A percentile compares a stretch with the other conserved stretches of the same genome.
phyloP scores from a whole-genome alignment of 768 basidiomycete genomes.

The Dentipellis fragilis region DNA sequence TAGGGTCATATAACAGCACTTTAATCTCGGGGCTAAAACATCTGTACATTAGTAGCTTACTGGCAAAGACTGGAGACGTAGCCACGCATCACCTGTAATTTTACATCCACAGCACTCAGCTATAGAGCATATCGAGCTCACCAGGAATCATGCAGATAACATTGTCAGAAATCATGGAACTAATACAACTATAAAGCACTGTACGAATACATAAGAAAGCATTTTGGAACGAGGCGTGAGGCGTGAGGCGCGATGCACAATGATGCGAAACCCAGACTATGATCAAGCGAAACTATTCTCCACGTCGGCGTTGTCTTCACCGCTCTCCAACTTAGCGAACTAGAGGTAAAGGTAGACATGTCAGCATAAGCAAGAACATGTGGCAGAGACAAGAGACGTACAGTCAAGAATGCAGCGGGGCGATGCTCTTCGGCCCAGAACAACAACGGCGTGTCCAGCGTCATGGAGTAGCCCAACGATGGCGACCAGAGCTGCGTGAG shows the following conservation, averaged over 20 bases:
- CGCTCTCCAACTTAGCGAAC: constrained; percentile 86
- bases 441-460: constrained; percentile 82
- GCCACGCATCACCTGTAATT: too few relatives aligned
- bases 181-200: not conserved
- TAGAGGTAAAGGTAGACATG: constrained; percentile 20
- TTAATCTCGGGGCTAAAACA: too few relatives aligned
- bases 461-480: constrained; percentile 71
- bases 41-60: too few relatives aligned
- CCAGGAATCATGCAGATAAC: not conserved
- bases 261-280: constrained; percentile 7
- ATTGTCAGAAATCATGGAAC: not conserved
- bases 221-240: not conserved
- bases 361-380: not conserved
- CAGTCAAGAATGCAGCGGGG: constrained; percentile 87
- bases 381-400: constrained; percentile 31
- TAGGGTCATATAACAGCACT: too few relatives aligned
- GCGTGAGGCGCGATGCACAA: not conserved
- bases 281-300: constrained; percentile 86
- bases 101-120: not conserved
- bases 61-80: too few relatives aligned
- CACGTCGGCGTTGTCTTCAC: constrained; percentile 90
- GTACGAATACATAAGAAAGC: not conserved
- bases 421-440: constrained; percentile 98
- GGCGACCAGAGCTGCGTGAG: constrained; percentile 88
- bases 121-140: not conserved